These are phyloP conservation scores for Pleurozium schreberi DNA, from an alignment of 225 moss, liverwort and hornwort species.

Conservation along the genomic window DNA sequence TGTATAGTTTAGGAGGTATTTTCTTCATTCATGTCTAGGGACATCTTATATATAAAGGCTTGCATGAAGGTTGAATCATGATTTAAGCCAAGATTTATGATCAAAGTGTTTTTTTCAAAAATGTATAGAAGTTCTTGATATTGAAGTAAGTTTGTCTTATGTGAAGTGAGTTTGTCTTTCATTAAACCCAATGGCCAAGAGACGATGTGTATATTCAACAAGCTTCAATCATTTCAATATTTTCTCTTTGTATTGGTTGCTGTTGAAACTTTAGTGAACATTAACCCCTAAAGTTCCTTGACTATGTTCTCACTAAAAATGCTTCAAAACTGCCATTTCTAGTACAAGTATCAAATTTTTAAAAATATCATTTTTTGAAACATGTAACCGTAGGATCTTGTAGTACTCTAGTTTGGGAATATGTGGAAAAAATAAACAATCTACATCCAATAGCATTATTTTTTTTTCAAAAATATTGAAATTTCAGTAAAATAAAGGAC, in stretches of 20 bases:
- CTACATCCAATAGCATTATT: too few species aligned
- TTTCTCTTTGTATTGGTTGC: neutral
- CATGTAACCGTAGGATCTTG: too few species aligned
- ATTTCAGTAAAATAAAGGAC: too few species aligned
- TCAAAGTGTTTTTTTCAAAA: neutral
- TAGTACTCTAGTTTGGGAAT: too few species aligned
- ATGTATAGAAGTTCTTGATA: neutral
- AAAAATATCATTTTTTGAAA: too few species aligned
- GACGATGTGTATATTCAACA: neutral
- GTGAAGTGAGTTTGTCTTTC: neutral
- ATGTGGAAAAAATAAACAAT: too few species aligned
- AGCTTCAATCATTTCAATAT: neutral
- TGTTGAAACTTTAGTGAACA: neutral
- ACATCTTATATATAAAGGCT: neutral
- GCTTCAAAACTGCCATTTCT: too few species aligned
- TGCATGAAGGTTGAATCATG: neutral
- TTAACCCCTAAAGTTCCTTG: too few species aligned
- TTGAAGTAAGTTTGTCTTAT: neutral
- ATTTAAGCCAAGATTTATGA: neutral
- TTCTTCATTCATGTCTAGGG: fast-evolving
- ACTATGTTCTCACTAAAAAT: too few species aligned
- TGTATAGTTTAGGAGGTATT: fast-evolving
- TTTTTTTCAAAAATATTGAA: too few species aligned
- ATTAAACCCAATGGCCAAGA: neutral
- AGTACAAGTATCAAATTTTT: too few species aligned